These are phyloP conservation scores for Fusarium tjaetaba DNA, from an alignment of 2,329 filamentous ascomycete genomes.

Conservation along the genomic window DNA sequence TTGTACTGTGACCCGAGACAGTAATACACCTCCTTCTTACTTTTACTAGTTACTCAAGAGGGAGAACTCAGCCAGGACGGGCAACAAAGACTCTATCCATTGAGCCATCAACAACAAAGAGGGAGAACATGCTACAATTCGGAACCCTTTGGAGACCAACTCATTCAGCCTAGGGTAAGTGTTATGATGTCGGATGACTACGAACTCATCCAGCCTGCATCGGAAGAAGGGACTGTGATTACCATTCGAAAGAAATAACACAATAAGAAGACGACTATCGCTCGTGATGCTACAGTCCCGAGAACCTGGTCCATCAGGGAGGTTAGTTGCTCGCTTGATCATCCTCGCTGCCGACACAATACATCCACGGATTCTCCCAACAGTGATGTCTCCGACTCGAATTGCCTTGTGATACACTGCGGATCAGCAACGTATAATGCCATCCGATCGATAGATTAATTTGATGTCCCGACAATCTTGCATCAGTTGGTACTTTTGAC, in stretches of 20 bases:
- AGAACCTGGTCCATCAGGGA: too few species aligned
- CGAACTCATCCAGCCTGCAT: neutral
- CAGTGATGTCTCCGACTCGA: too few species aligned
- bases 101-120: too few species aligned
- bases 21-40: rapidly evolving
- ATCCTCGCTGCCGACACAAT: neutral
- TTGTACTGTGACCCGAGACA: rapidly evolving
- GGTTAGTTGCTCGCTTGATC: rapidly evolving
- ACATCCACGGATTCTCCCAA: neutral
- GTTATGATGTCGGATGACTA: rapidly evolving
- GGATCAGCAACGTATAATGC: neutral
- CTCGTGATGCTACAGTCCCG: rapidly evolving
- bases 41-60: too few species aligned
- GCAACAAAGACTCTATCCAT: neutral
- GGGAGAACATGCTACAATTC: too few species aligned
- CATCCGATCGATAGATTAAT: rapidly evolving
- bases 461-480: neutral
- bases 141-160: rapidly evolving
- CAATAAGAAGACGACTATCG: rapidly evolving
- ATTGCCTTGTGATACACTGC: neutral
- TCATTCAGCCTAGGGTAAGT: neutral
- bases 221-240: rapidly evolving
- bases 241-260: rapidly evolving
- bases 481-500: rapidly evolving
- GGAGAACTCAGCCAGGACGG: rapidly evolving